Base-by-base conservation (phyloP, 169 alveolate genomes). In the Cryptosporidium ubiquitum region DNA sequence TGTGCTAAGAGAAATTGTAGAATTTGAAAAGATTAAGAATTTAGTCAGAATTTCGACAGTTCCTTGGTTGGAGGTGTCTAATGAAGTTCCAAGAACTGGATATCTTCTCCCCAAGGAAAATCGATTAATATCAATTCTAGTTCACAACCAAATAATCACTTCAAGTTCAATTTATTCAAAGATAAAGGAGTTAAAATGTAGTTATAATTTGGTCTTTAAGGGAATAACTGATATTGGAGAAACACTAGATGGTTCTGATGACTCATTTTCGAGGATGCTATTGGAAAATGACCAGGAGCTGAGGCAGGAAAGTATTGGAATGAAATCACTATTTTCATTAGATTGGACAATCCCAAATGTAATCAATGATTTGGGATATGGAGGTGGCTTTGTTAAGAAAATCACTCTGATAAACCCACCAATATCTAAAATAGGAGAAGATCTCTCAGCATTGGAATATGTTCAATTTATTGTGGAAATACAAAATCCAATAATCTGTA, bases 41-140 rank as follows among this genome's bases (percentile, higher is more conserved):
- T 1, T 52, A 35, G n/a, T 73, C 6, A 23, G 47, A 3, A 64
- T 79, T 37, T 79, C 75, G 1, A 23, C 58, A 29, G 89, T 79
- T 4, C 89, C 89, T 18, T 79, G 89, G 89, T 20, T 79, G n/a
- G 89, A 79, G 44, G 66, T 79, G 2, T 79, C 89, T 14, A 61
- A 14, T 18, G 89, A 79, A 18, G 61, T 31, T 10, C 74, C 89
- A 26, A 79, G 89, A 79, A 35, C 44, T 7, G 89, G 89, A 1
- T 79, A 61, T 29, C 29, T 79, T 14, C 58, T 79, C 12, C 79
- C 89, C 9, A 61, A 79, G 18, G 89, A 79, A 40, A 79, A 61
- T 26, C 47, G 89, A 20, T 20, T 42, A n/a, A 64, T 79, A 61
- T 35, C 89, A 14, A 79, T 79, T 61, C 42, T 58, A 44, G 61